Evolutionary conservation across 768 basidiomycete species (phyloP).

Genomic region (Postia placenta): DNA sequence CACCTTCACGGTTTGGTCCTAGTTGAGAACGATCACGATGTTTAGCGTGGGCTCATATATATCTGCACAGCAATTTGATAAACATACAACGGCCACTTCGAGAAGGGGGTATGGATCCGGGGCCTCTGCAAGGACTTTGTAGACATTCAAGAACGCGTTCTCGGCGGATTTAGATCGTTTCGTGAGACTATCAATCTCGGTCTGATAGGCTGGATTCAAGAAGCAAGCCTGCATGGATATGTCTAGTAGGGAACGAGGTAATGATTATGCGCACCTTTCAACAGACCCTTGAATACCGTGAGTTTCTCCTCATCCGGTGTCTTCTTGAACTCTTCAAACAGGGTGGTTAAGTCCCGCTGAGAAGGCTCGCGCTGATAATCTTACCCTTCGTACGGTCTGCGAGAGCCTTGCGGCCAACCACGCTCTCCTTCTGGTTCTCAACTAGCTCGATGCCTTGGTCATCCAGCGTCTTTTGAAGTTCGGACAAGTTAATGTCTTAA

Average conservation of each 20-base stretch:
- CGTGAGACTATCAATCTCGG: conserved; percentile 93
- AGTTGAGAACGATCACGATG: too few relatives aligned
- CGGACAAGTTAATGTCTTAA: conserved; percentile 79
- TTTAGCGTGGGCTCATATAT: too few relatives aligned
- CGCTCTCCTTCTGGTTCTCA: conserved; percentile 97
- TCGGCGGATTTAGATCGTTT: conserved; percentile 89
- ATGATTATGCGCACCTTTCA: conserved; percentile 55
- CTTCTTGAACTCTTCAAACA: conserved; percentile 86
- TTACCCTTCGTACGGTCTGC: conserved; percentile 98
- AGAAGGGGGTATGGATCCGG: conserved; percentile 97
- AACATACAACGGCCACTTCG: conserved; percentile 81
- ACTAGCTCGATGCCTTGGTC: conserved; percentile 91
- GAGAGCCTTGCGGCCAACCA: conserved; percentile 88
- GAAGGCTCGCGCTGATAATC: conserved; percentile 1
- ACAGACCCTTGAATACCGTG: conserved; percentile 79
- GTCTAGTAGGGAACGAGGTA: neutral
- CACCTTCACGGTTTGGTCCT: conserved; percentile 93
- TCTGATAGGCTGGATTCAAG: conserved; percentile 76
- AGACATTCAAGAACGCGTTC: conserved; percentile 93
- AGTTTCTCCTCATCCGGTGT: conserved; percentile 87
- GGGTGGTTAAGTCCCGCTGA: neutral
- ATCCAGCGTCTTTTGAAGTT: conserved; percentile 91
- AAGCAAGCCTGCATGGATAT: neutral
- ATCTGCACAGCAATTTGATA: too few relatives aligned
- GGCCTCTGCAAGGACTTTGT: conserved; percentile 94